These are phyloP conservation scores for Boletus semigastroideus DNA, from an alignment of 1,284 basidiomycete species.

Conservation along the genomic window DNA sequence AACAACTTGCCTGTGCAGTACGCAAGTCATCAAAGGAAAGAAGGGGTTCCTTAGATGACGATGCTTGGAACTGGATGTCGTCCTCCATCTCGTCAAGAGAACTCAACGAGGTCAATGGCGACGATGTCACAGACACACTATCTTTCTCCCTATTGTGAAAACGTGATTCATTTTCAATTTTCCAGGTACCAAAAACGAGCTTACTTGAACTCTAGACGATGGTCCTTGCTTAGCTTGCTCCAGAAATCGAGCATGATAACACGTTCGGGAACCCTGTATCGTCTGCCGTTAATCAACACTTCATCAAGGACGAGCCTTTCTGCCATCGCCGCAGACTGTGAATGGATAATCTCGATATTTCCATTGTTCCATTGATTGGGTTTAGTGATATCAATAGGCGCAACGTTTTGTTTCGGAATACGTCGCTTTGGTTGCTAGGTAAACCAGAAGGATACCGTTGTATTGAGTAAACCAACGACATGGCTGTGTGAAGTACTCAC, in stretches of 20 bases:
- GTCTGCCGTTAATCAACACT: slow-evolving; percentile 78
- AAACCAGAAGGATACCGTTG: slow-evolving; percentile 7
- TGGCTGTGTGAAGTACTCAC: slow-evolving; percentile 42
- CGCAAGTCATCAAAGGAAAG: slow-evolving; percentile 41
- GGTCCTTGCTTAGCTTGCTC: slow-evolving; percentile 69
- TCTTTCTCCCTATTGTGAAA: slow-evolving; percentile 38
- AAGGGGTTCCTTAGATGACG: slow-evolving; percentile 20
- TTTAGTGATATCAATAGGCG: slow-evolving; percentile 69
- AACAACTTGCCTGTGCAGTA: slow-evolving; percentile 37
- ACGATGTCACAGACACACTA: slow-evolving; percentile 53
- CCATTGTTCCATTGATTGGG: slow-evolving; percentile 84
- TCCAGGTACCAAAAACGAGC: slow-evolving; percentile 15
- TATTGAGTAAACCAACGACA: slow-evolving; percentile 8
- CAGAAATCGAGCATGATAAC: slow-evolving; percentile 95
- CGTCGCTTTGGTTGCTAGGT: slow-evolving; percentile 71
- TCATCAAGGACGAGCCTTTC: slow-evolving; percentile 65
- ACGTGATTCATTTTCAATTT: not conserved
- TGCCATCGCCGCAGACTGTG: slow-evolving; percentile 47
- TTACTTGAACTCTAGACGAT: slow-evolving; percentile 43
- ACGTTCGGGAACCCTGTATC: slow-evolving; percentile 92
- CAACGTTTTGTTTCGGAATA: slow-evolving; percentile 66
- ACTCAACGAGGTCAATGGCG: slow-evolving; percentile 73
- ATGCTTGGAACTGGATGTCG: slow-evolving; percentile 21
- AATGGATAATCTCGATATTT: slow-evolving; percentile 84
- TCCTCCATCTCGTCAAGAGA: slow-evolving; percentile 64